Base-by-base conservation (phyloP, 2,329 filamentous ascomycete genomes). In the Triangularia setosa region DNA sequence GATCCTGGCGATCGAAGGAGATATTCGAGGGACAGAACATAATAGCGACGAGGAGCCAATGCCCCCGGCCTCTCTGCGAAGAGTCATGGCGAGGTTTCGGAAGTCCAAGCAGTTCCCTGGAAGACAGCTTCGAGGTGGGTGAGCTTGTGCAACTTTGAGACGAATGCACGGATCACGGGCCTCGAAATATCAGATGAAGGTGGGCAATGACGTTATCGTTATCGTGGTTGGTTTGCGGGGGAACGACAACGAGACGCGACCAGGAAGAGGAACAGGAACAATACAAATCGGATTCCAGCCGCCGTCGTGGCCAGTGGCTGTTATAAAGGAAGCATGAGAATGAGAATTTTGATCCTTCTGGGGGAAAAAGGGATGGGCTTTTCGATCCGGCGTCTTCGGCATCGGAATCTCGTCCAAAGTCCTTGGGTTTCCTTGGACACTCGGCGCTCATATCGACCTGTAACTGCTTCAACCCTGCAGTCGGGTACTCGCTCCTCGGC, bases 81-180 rank as follows among this genome's bases (percentile, higher is more conserved):
- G 54, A 48, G 44, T 57, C 70, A 71, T 72, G 67, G 65, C 35
- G 65, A 56, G 33, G 57, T 61, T 64, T 58, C 55, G 33, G 54
- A 40, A 25, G 14, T 24, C 25, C 24, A 23, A 63, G 40, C 40
- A 30, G 55, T n/a, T 53, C 16, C 24, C 58, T 40, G 24, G 64
- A 27, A 56, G 28, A 25, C 18, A 8, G 40, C 24, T 24, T 23
- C 11, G 18, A 4, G 6, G 35, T 40, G 35, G 14, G n/a, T 30
- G 40, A 21, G 33, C 25, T 48, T 44, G 54, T 16, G 28, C 23
- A 54, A 54, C 52, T 55, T 48, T 27, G 25, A 27, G 23, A 55
- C 52, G 18, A 58, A 58, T 58, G 18, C 56, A 58, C 27, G 30
- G 56, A 58, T 28, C 52, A 55, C 52, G 4, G 16, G 52, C 7